Conservation (phyloP, 441 rosid genomes). For the Aleurites moluccanus region DNA sequence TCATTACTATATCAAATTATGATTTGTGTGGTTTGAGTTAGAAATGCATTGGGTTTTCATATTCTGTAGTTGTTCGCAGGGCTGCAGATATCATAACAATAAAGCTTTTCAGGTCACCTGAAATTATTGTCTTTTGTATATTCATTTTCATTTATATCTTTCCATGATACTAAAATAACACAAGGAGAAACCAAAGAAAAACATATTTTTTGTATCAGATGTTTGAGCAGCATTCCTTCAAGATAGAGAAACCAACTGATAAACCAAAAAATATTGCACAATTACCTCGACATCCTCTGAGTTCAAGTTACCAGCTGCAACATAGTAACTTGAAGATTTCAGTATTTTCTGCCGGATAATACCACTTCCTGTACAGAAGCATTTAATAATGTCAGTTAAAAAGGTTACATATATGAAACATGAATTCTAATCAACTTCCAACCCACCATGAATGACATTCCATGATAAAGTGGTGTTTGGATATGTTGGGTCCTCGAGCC, state of each 20-base stretch:
- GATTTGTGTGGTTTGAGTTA: not conserved
- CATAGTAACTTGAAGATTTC: constrained; percentile 70
- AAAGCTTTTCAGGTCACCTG: not conserved
- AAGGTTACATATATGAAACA: constrained; percentile 11
- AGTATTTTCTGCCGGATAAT: constrained; percentile 55
- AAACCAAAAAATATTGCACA: constrained; percentile 17
- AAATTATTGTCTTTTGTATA: not conserved
- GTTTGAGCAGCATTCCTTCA: not conserved
- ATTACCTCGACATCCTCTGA: constrained; percentile 74
- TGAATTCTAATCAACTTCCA: constrained; percentile 11
- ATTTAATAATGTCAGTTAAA: constrained; percentile 20
- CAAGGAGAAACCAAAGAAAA: not conserved
- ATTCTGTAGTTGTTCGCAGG: not conserved
- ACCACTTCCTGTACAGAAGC: constrained; percentile 63
- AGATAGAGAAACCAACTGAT: constrained; percentile 11
- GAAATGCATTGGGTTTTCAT: not conserved
- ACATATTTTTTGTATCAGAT: not conserved
- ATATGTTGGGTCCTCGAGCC: constrained; percentile 86
- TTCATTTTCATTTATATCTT: not conserved
- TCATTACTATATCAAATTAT: not conserved
- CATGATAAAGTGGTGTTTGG: constrained; percentile 87
- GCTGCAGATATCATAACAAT: constrained; percentile 1
- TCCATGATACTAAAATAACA: not conserved
- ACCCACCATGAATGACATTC: constrained; percentile 74
- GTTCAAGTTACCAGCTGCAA: constrained; percentile 84